A percentile compares a stretch with the other conserved stretches of the same genome.
These are phyloP conservation scores for Aspergillus felis DNA, from an alignment of 2,329 filamentous ascomycete genomes.

Conservation along the genomic window DNA sequence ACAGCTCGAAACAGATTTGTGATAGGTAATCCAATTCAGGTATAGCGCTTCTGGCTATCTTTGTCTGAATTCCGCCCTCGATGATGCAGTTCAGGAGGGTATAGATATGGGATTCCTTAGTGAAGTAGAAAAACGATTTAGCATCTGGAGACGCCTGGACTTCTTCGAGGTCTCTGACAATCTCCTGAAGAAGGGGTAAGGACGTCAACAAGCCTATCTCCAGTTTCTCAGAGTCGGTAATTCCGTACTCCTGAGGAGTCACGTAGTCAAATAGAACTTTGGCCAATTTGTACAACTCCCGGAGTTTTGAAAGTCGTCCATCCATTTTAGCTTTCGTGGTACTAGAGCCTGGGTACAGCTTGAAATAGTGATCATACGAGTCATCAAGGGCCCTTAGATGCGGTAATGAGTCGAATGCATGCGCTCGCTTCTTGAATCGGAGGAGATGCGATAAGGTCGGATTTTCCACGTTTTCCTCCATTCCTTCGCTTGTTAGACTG, in stretches of 20 bases:
- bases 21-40: slow-evolving; percentile 96
- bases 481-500: slow-evolving; percentile 16
- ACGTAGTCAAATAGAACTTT: slow-evolving; percentile 98
- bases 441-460: slow-evolving; percentile 37
- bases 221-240: slow-evolving; percentile 92
- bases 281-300: slow-evolving; percentile 87
- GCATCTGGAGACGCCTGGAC: slow-evolving; percentile 92
- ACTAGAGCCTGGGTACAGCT: slow-evolving; percentile 74
- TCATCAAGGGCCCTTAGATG: slow-evolving; percentile 49
- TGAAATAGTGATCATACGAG: slow-evolving; percentile 72
- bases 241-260: slow-evolving; percentile 96
- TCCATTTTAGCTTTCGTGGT: slow-evolving; percentile 77
- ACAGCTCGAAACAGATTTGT: slow-evolving; percentile 96
- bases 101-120: slow-evolving; percentile 98
- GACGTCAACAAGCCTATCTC: slow-evolving; percentile 95
- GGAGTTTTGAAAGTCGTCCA: slow-evolving; percentile 77
- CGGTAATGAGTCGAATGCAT: slow-evolving; percentile 42
- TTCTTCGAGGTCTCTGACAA: slow-evolving; percentile 93
- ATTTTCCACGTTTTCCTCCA: slow-evolving; percentile 30
- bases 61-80: slow-evolving; percentile 93
- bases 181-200: slow-evolving; percentile 88
- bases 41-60: slow-evolving; percentile 91
- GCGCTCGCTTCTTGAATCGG: slow-evolving; percentile 51
- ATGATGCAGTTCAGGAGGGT: slow-evolving; percentile 96
- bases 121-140: slow-evolving; percentile 98